A percentile compares a stretch with the other conserved stretches of the same genome.
These are phyloP conservation scores for Centrapalus pauciflorus DNA, from an alignment of 129 eudicot genomes.

Conservation along the genomic window DNA sequence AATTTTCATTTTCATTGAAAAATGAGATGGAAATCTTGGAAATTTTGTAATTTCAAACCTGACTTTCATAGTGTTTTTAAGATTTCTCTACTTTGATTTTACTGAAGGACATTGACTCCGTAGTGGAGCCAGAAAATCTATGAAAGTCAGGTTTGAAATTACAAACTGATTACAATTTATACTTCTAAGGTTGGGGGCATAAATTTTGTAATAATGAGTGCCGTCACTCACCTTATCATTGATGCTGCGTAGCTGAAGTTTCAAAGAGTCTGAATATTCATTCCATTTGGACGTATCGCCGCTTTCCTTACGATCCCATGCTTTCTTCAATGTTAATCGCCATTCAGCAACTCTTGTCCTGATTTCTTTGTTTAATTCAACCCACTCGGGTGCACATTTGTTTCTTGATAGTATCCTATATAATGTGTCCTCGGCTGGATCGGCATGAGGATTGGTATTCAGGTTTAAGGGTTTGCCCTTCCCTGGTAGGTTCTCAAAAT, in stretches of 20 bases:
- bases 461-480: slow-evolving; percentile 82
- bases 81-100: too few species aligned
- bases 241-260: slow-evolving; percentile 49
- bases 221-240: slow-evolving; percentile 62
- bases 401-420: slow-evolving; percentile 72
- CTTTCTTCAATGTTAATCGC: slow-evolving; percentile 57
- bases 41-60: too few species aligned
- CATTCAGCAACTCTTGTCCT: slow-evolving; percentile 50
- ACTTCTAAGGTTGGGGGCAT: too few species aligned
- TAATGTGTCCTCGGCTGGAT: slow-evolving; percentile 87
- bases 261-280: slow-evolving; percentile 55
- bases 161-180: too few species aligned
- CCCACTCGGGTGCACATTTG: slow-evolving; percentile 91
- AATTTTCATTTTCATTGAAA: too few species aligned
- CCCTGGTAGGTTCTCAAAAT: slow-evolving; percentile 83
- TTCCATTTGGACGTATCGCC: slow-evolving; percentile 59
- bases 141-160: too few species aligned
- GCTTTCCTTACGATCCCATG: slow-evolving; percentile 38
- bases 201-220: too few species aligned
- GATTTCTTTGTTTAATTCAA: slow-evolving; percentile 86
- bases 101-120: too few species aligned
- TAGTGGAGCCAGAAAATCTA: too few species aligned
- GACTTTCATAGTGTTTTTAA: too few species aligned
- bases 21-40: too few species aligned
- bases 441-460: slow-evolving; percentile 73